Evolutionary conservation across 73 alveolate genomes (phyloP).

Genomic region (Tetrahymena borealis): DNA sequence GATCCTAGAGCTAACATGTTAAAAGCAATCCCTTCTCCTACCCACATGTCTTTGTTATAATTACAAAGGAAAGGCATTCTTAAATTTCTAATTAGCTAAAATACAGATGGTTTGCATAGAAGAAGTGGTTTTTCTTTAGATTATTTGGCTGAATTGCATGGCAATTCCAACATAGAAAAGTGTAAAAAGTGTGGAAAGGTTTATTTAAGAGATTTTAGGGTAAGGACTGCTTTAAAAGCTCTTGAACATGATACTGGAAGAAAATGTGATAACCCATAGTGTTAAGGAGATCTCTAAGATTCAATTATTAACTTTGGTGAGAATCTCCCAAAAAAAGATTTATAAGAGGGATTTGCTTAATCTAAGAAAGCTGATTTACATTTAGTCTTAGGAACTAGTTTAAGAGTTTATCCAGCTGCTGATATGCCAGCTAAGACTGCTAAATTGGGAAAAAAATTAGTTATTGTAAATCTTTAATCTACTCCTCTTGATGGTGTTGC

Average conservation of each 20-base stretch:
- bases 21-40: constrained; percentile 52
- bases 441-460: constrained; percentile 36
- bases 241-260: constrained; percentile 71
- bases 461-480: neutral
- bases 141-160: constrained; percentile 80
- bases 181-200: constrained; percentile 61
- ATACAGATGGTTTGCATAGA: constrained; percentile 87
- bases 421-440: constrained; percentile 62
- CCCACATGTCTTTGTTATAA: constrained; percentile 65
- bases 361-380: constrained; percentile 67
- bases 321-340: constrained; percentile 47
- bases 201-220: constrained; percentile 71
- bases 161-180: constrained; percentile 64
- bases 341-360: constrained; percentile 46
- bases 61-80: constrained; percentile 41
- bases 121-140: constrained; percentile 78
- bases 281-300: constrained; percentile 66
- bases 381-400: constrained; percentile 81
- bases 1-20: neutral
- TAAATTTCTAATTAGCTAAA: constrained; percentile 66
- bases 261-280: constrained; percentile 60
- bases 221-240: constrained; percentile 58
- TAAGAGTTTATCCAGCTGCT: constrained; percentile 92
- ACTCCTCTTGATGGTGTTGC: neutral
- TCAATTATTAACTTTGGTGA: constrained; percentile 56